Evolutionary conservation across 164 flowering plant genomes (phyloP).

Genomic region (Annona squamosa): DNA sequence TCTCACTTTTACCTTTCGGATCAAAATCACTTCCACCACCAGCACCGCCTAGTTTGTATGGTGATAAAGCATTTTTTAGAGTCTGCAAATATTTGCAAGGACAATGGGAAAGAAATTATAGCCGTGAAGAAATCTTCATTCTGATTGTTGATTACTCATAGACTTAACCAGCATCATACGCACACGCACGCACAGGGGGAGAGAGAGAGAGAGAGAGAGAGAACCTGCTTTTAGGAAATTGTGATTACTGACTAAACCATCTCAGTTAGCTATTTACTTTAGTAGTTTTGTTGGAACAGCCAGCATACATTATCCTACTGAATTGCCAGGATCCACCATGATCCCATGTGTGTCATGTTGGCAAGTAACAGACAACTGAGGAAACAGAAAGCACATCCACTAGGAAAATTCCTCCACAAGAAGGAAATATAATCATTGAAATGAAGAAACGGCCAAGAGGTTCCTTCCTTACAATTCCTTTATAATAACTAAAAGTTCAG

Average conservation of each 20-base stretch:
- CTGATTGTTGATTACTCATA: background rate
- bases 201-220: too few species aligned
- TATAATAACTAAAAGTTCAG: background rate
- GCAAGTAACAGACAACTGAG: background rate
- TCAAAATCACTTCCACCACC: conserved; percentile 99
- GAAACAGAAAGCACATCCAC: background rate
- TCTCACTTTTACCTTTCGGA: conserved; percentile 94
- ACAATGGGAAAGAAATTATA: background rate
- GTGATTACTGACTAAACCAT: too few species aligned
- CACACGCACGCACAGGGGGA: too few species aligned
- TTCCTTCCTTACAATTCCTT: background rate
- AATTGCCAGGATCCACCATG: background rate
- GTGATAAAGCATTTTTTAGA: conserved; percentile 88
- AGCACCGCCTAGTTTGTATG: conserved; percentile 93
- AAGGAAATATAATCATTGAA: background rate
- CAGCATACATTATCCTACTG: background rate
- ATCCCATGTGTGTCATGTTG: background rate
- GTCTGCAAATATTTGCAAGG: conserved; percentile 41
- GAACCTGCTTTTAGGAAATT: too few species aligned
- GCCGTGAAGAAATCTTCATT: background rate
- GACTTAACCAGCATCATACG: background rate
- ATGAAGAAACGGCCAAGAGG: background rate
- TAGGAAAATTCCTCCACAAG: background rate
- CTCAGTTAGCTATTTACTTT: too few species aligned
- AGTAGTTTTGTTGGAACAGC: background rate